Evolutionary conservation across 139 green algal genomes (phyloP), one percentile per base, ranked within the genome.

Genomic region (Zygnema cylindricum): DNA sequence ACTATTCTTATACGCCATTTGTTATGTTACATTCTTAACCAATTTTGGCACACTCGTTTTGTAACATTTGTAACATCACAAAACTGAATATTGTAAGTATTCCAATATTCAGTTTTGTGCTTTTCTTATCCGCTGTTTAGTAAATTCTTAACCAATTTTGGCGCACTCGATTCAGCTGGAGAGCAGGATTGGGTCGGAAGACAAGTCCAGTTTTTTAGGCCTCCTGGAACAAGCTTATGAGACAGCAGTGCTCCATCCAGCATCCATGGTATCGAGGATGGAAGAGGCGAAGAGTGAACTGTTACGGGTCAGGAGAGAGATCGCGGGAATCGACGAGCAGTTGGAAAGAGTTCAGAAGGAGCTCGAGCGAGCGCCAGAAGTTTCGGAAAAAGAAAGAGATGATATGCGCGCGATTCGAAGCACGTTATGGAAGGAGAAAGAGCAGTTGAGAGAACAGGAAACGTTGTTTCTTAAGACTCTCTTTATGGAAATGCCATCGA

Each of bases 221-320:
- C 49, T 63, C 49, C 49, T 63, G 49, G 49, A 63, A 63, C 49
- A 63, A 63, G 49, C 49, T 63, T 63, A 63, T 63, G 49, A 63
- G 49, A 63, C 49, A 63, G 16, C 49, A 63, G 49, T 63, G 49
- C 49, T 63, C 16, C 49, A 63, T 25, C 16, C 49, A 25, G 49
- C 49, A 63, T 63, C 49, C 49, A 79, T 79, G 71, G 36, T 43
- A 43, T 79, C 71, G 36, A 3, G 71, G 71, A 54, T 71, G 25
- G 83, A 88, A 33, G 83, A 88, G 36, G 33, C 55, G 40, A 88
- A 88, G 76, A 35, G 36, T 38, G 83, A 88, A 69, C 83, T 88
- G 3, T 69, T 88, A 30, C 38, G 83, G 36, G 83, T 88, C 40
- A n/a, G 83, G 1, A 32, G 83, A 11, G 83, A 88, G 21, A 73